Percentiles rank a stretch among this genome's conserved stretches.
Conservation (phyloP, 1,284 basidiomycete genomes). For the Spongiforma sp. region DNA sequence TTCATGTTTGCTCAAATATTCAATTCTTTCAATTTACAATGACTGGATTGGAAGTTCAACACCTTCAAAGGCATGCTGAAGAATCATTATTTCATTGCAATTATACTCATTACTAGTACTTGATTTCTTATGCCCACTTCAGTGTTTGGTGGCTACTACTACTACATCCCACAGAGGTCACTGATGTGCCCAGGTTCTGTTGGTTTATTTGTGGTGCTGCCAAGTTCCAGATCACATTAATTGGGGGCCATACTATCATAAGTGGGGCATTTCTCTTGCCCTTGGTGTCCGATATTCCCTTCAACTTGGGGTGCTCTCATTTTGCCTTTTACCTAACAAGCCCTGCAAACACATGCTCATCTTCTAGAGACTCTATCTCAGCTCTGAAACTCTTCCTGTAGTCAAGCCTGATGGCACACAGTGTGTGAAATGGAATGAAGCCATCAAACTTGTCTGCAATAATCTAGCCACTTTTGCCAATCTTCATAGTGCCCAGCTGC, state of each 20-base stretch:
- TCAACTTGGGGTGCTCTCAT: conserved; percentile 88
- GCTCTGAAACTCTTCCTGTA: conserved; percentile 74
- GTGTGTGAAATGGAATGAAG: conserved; percentile 75
- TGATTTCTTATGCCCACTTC: background rate
- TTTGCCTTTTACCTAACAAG: conserved; percentile 80
- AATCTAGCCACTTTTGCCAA: conserved; percentile 83
- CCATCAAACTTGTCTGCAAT: conserved; percentile 81
- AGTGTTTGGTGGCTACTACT: conserved; percentile 1
- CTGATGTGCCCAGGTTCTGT: conserved; percentile 84
- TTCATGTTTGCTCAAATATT: conserved; percentile 98
- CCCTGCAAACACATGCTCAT: conserved; percentile 82
- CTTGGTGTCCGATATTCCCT: conserved; percentile 88
- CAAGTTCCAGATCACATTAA: conserved; percentile 87
- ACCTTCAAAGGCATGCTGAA: conserved; percentile 84
- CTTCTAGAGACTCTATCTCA: conserved; percentile 66
- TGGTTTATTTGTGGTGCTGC: conserved; percentile 91
- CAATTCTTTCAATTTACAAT: conserved; percentile 93
- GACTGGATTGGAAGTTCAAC: conserved; percentile 87
- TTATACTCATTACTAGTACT: conserved; percentile 80
- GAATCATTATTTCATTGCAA: conserved; percentile 89
- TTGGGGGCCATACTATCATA: conserved; percentile 78
- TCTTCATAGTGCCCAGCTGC: conserved; percentile 85
- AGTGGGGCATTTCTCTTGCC: conserved; percentile 94
- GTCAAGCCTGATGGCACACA: conserved; percentile 61
- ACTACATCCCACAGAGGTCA: conserved; percentile 74